Base-by-base conservation (phyloP, 2,329 filamentous ascomycete genomes). In the Fusarium secorum region DNA sequence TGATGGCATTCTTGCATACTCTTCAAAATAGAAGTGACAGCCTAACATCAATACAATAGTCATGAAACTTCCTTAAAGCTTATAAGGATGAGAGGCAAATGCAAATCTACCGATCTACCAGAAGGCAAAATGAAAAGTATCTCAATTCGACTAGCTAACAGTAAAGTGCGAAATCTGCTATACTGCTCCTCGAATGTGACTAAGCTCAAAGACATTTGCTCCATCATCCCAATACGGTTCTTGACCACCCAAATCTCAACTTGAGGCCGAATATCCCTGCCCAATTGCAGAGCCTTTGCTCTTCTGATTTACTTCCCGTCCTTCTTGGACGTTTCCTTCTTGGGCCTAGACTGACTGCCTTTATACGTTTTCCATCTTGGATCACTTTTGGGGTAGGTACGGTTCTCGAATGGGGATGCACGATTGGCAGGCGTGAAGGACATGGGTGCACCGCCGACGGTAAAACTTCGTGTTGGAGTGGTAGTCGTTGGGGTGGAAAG, bases 361-460 rank as follows among this genome's bases (percentile, higher is more conserved):
- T 1, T 2, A 15, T 4, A 0, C n/a, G 2, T 3, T 11, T 11
- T 17, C 9, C 15, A 14, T 8, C 10, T 17, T 24, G 39, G 4
- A 17, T 42, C 39, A 24, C 8, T 3, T 7, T 3, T 7, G 15
- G 0, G 0, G 15, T 3, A 17, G 9, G 0, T 0, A 42, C 0
- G 6, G 4, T 15, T 5, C 7, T 0, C 1, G 5, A 17, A 24
- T 11, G 5, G 22, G 39, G 15, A 11, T 5, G 5, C 0, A 42
- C 1, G 9, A 17, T 17, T 17, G 10, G 14, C 0, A 11, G n/a
- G 1, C 11, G 18, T 13, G 35, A 11, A 13, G 18, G 18, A 20
- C 35, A 4, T 36, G 18, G 6, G 35, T 13, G 10, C 3, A 20
- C 15, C 0, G 10, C 14, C 14, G 4, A 7, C 15, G 2, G 14